Conservation (phyloP, 2,329 filamentous ascomycete species). For the Phoma sp. region DNA sequence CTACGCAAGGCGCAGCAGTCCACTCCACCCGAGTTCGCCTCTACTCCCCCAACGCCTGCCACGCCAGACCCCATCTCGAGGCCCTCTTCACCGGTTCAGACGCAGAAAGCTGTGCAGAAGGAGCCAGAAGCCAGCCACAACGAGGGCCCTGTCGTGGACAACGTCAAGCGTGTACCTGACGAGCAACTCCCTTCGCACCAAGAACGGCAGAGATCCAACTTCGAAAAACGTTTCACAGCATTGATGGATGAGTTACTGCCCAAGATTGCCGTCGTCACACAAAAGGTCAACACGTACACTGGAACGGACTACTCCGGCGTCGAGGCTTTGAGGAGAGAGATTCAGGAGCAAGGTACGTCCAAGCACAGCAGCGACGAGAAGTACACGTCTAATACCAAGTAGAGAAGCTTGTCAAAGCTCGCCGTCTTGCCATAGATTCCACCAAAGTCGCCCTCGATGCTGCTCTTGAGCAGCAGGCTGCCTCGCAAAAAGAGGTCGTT, state of each 20-base stretch:
- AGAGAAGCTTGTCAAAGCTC: conserved; percentile 65
- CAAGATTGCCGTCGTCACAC: conserved; percentile 83
- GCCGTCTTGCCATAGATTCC: conserved; percentile 69
- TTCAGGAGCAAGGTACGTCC: conserved; percentile 67
- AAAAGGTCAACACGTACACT: conserved; percentile 91
- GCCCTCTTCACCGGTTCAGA: conserved; percentile 1
- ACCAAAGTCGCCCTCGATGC: conserved; percentile 80
- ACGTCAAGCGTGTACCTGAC: conserved; percentile 44
- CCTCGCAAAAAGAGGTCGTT: conserved; percentile 94
- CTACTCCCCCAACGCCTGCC: background rate
- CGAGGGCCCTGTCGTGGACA: conserved; percentile 30
- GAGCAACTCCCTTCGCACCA: conserved; percentile 61
- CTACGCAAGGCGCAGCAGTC: conserved; percentile 6
- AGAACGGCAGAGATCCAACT: conserved; percentile 62
- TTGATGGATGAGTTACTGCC: conserved; percentile 91
- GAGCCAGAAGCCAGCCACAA: conserved; percentile 9
- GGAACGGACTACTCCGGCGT: conserved; percentile 87
- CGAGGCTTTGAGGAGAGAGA: conserved; percentile 81
- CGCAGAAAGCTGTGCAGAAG: conserved; percentile 12
- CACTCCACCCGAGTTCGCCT: background rate
- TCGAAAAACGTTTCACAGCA: conserved; percentile 68
- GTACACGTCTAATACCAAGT: conserved; percentile 15
- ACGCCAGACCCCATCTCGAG: conserved; percentile 3
- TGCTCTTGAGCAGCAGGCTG: conserved; percentile 83
- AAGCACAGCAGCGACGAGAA: no score